A percentile compares a stretch with the other conserved stretches of the same genome.
phyloP scores from a whole-genome alignment of 192 early-diverging fungal genomes.

The Coemansia sp. region DNA sequence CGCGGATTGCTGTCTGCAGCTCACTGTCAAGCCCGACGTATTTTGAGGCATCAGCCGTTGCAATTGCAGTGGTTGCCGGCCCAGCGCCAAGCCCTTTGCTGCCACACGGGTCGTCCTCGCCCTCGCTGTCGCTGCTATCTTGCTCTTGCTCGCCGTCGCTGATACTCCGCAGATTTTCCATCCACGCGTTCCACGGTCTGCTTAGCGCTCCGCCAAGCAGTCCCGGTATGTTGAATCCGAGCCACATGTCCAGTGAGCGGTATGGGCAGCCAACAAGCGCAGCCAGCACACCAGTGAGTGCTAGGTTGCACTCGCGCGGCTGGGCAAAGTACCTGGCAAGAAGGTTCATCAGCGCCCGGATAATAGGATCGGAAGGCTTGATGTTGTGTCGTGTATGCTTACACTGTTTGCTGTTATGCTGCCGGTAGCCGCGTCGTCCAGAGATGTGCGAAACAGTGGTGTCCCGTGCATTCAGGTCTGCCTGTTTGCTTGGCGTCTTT shows the following conservation, averaged over 20 bases:
- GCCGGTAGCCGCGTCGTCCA: background rate
- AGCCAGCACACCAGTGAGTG: slow-evolving; percentile 84
- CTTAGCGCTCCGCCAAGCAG: slow-evolving; percentile 47
- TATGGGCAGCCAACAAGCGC: slow-evolving; percentile 78
- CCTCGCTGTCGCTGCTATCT: slow-evolving; percentile 38
- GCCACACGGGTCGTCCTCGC: slow-evolving; percentile 35
- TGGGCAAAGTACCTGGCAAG: slow-evolving; percentile 82
- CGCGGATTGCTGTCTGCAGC: slow-evolving; percentile 28
- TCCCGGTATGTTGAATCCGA: slow-evolving; percentile 58
- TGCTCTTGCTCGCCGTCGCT: slow-evolving; percentile 23
- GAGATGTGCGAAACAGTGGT: background rate
- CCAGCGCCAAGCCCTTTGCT: slow-evolving; percentile 18
- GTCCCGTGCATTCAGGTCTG: background rate
- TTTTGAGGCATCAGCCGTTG: slow-evolving; percentile 33
- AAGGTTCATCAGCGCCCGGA: slow-evolving; percentile 67
- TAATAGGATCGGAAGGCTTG: slow-evolving; percentile 61
- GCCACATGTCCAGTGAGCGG: slow-evolving; percentile 66
- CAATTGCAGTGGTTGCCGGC: slow-evolving; percentile 48
- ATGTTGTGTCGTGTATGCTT: slow-evolving; percentile 41
- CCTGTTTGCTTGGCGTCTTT: background rate
- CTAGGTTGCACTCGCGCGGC: slow-evolving; percentile 84
- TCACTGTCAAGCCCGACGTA: slow-evolving; percentile 42
- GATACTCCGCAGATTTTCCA: slow-evolving; percentile 51
- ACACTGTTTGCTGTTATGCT: background rate
- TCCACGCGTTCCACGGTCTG: slow-evolving; percentile 47